Conservation (phyloP, 192 early-diverging fungal species). For the Entomortierella lignicola region DNA sequence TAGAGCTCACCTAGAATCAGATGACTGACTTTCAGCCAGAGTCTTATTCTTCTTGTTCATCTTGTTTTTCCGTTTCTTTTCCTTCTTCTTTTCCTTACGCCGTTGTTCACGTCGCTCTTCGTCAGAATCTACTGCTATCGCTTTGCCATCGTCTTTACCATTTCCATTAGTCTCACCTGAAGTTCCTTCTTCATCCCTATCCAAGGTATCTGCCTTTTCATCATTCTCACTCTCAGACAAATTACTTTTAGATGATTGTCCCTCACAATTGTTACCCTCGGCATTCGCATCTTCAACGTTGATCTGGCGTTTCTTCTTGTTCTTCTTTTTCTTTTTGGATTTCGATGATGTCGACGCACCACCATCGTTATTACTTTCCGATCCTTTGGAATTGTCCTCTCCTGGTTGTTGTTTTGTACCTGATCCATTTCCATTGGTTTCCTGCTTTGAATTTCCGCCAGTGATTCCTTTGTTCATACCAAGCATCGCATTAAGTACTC, state of each 20-base stretch:
- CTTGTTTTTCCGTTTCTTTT: constrained; percentile 40
- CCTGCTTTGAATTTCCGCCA: neutral
- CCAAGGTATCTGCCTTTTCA: neutral
- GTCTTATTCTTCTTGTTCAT: constrained; percentile 48
- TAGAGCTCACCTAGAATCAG: no score
- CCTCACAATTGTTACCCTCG: constrained; percentile 4
- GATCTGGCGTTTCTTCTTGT: constrained; percentile 31
- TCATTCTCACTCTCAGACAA: neutral
- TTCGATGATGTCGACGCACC: constrained; percentile 5
- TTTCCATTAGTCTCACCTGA: constrained; percentile 4
- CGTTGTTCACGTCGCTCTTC: constrained; percentile 16
- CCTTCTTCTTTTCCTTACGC: constrained; percentile 31
- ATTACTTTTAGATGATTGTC: neutral
- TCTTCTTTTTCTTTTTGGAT: constrained; percentile 41
- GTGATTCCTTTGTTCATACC: neutral
- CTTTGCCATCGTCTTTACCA: neutral
- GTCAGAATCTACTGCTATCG: neutral
- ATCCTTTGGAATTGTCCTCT: neutral
- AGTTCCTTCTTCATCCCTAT: neutral
- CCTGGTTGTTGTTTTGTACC: no score
- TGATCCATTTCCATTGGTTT: constrained; percentile 3
- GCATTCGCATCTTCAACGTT: constrained; percentile 3
- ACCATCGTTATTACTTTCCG: neutral
- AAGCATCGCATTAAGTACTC: constrained; percentile 28
- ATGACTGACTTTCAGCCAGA: neutral